A percentile compares a stretch with the other conserved stretches of the same genome.
Evolutionary conservation across 1,139 yeast genomes (phyloP).

Genomic region (Scheffersomyces cryptocercus): DNA sequence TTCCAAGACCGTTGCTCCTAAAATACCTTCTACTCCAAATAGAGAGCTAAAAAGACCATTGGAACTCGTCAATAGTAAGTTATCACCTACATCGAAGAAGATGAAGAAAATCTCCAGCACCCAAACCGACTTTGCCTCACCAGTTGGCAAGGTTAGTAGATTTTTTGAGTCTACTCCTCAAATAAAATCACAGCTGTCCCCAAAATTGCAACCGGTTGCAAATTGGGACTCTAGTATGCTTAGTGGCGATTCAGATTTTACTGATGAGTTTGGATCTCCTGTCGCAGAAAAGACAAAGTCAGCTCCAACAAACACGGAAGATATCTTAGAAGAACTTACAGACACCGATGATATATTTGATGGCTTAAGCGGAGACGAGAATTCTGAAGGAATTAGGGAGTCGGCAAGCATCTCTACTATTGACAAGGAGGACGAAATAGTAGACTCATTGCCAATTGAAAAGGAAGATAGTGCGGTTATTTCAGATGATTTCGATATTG

Average conservation of each 20-base stretch:
- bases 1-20: conserved; percentile 8
- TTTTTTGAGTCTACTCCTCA: conserved; percentile 14
- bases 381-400: neutral
- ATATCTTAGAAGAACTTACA: conserved; percentile 21
- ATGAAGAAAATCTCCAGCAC: conserved; percentile 15
- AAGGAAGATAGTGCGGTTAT: conserved; percentile 1
- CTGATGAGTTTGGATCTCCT: conserved; percentile 37
- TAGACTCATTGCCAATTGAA: neutral
- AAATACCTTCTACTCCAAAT: neutral
- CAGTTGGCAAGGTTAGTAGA: conserved; percentile 16
- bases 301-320: conserved; percentile 7
- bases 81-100: conserved; percentile 32
- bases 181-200: conserved; percentile 4
- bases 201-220: conserved; percentile 10
- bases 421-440: neutral
- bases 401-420: neutral
- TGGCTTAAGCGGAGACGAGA: conserved; percentile 4
- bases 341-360: conserved; percentile 16
- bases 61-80: conserved; percentile 4
- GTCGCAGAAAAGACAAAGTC: conserved; percentile 3
- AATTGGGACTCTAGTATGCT: conserved; percentile 21
- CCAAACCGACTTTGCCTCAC: conserved; percentile 1
- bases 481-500: conserved; percentile 17
- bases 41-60: neutral
- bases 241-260: conserved; percentile 38